Percentiles rank a stretch among this genome's conserved stretches.
These are phyloP conservation scores for Xanthoconium purpureum DNA, from an alignment of 768 basidiomycete species.

Conservation along the genomic window DNA sequence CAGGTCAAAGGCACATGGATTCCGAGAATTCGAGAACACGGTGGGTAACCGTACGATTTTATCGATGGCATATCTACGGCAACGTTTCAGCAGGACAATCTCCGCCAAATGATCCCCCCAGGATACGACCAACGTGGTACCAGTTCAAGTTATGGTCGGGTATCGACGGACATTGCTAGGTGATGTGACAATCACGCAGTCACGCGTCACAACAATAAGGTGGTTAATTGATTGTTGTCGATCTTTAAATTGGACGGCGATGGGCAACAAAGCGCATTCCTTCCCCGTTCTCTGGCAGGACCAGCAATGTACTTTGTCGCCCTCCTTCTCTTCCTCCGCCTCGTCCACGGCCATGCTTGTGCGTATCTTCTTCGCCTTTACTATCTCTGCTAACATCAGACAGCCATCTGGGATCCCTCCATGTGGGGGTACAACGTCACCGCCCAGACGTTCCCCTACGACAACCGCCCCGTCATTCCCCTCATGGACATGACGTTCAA, in stretches of 20 bases:
- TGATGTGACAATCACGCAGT: neutral
- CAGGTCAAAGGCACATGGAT: constrained; percentile 3
- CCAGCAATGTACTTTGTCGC: constrained; percentile 11
- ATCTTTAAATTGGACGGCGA: neutral
- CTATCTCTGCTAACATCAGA: neutral
- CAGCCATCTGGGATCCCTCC: constrained; percentile 53
- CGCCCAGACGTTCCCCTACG: constrained; percentile 47
- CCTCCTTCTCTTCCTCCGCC: constrained; percentile 5
- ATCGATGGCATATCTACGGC: too few relatives aligned
- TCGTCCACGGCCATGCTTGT: constrained; percentile 20
- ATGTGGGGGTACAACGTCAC: constrained; percentile 76
- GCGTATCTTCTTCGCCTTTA: neutral
- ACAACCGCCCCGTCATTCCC: constrained; percentile 58
- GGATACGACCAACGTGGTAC: too few relatives aligned
- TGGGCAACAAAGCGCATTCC: too few relatives aligned
- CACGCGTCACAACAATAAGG: constrained; percentile 7
- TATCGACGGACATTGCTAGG: neutral
- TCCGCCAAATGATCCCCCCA: constrained; percentile 3
- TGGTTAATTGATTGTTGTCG: neutral
- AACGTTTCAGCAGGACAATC: constrained; percentile 17
- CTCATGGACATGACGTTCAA: constrained; percentile 37
- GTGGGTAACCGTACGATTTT: neutral
- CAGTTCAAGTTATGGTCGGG: neutral
- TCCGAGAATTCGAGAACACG: constrained; percentile 3
- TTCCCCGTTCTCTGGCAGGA: constrained; percentile 14